Percentiles rank a stretch among this genome's conserved stretches.
Evolutionary conservation across 345 rosid genomes (phyloP).

Genomic region (Aquilaria sinensis): DNA sequence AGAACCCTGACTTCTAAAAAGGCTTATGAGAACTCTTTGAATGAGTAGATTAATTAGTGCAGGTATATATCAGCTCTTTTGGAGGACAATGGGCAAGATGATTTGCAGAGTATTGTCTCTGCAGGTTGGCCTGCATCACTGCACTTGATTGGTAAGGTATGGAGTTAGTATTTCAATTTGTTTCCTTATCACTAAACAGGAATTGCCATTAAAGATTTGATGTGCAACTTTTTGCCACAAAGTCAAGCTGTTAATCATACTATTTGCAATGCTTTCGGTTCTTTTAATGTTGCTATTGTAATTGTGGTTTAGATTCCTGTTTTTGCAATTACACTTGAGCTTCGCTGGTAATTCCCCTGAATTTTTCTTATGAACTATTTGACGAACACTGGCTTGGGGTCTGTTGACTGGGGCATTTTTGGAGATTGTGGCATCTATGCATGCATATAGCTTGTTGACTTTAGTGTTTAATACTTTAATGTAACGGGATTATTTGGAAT

Average conservation of each 20-base stretch:
- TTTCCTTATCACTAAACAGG: neutral
- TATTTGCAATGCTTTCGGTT: neutral
- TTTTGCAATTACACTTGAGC: too few relatives aligned
- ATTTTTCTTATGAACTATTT: too few relatives aligned
- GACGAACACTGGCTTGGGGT: too few relatives aligned
- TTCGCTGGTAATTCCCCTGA: too few relatives aligned
- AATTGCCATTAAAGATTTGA: neutral
- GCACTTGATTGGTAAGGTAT: conserved; percentile 95
- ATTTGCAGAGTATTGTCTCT: conserved; percentile 58
- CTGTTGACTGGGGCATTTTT: too few relatives aligned
- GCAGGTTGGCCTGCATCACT: conserved; percentile 95
- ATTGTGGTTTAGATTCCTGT: too few relatives aligned
- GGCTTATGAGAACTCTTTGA: neutral
- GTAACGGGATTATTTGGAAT: too few relatives aligned
- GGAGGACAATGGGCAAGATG: conserved; percentile 43
- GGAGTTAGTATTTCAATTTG: neutral
- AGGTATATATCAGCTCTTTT: conserved; percentile 87
- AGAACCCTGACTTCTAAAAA: neutral
- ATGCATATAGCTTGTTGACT: too few relatives aligned
- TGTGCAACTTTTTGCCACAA: neutral
- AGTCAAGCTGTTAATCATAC: neutral
- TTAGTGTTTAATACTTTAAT: too few relatives aligned
- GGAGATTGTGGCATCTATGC: too few relatives aligned
- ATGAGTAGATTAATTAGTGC: conserved; percentile 19
- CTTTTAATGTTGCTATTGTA: neutral